Evolutionary conservation across 805 yeast genomes (phyloP).

Genomic region (Starmerella tilneyi): DNA sequence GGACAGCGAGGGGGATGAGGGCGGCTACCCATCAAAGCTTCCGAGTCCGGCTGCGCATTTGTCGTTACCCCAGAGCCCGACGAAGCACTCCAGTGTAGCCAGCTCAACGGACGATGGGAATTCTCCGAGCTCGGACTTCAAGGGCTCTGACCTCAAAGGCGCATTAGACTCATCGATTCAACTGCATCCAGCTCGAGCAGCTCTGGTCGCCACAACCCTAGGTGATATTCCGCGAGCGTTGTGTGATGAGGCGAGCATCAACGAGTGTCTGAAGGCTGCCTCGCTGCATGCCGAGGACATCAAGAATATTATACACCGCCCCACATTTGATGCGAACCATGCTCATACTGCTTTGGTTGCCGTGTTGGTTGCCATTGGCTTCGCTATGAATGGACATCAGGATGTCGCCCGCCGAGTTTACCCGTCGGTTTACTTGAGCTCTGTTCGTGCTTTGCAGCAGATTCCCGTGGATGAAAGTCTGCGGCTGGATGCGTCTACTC

Average conservation of each 20-base stretch:
- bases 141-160: no score
- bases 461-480: conserved; percentile 11
- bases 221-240: conserved; percentile 6
- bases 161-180: background rate
- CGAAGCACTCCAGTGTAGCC: no score
- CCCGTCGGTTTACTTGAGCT: conserved; percentile 22
- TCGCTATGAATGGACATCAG: conserved; percentile 22
- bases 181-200: background rate
- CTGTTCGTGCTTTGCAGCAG: conserved; percentile 21
- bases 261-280: conserved; percentile 17
- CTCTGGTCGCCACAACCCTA: conserved; percentile 7
- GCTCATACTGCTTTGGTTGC: conserved; percentile 26
- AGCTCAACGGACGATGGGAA: background rate
- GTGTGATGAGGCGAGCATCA: background rate
- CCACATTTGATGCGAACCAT: conserved; percentile 26
- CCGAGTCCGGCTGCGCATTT: no score
- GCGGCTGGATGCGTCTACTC: conserved; percentile 15
- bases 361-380: conserved; percentile 27
- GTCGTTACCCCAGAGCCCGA: no score
- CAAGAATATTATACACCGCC: conserved; percentile 25
- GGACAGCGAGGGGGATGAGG: no score
- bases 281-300: conserved; percentile 25
- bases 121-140: background rate
- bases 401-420: conserved; percentile 22
- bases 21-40: no score